These are phyloP conservation scores for Erysimum cheiranthoides DNA, from an alignment of 345 rosid genomes.

Conservation along the genomic window DNA sequence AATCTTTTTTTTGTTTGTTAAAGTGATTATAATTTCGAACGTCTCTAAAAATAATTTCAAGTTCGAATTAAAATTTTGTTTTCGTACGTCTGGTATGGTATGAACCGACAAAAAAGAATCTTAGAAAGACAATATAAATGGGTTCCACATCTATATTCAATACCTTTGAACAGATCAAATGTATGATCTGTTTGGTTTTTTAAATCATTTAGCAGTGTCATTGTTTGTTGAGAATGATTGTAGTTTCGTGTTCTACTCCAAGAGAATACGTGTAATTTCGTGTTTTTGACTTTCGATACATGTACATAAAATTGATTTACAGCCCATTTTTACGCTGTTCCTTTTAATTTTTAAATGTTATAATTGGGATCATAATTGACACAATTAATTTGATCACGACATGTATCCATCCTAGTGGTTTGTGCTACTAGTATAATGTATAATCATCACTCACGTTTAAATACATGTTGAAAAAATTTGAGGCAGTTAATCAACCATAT, in stretches of 20 bases:
- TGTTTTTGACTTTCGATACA: not conserved
- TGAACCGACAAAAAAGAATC: conserved; percentile 16
- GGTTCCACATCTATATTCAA: conserved; percentile 23
- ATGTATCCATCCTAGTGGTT: no score
- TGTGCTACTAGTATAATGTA: no score
- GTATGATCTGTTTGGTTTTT: conserved; percentile 18
- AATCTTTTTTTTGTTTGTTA: no score
- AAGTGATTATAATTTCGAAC: not conserved
- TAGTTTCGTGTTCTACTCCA: conserved; percentile 28
- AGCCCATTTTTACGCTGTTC: no score
- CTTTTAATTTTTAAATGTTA: no score
- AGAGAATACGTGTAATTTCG: conserved; percentile 25
- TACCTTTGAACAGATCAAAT: conserved; percentile 30
- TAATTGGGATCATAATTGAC: no score
- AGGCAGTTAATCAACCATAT: no score
- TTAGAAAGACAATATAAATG: conserved; percentile 19
- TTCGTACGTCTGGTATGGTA: not conserved
- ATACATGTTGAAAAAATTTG: no score
- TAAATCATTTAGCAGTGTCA: conserved; percentile 19
- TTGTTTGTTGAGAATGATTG: conserved; percentile 23
- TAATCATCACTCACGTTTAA: no score
- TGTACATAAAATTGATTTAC: not conserved
- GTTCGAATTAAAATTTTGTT: not conserved
- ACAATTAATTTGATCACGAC: no score
- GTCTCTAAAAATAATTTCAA: not conserved